Percentiles rank a stretch among this genome's conserved stretches.
Conservation (phyloP, 139 green algal species). For the Tetraselmis chui region DNA sequence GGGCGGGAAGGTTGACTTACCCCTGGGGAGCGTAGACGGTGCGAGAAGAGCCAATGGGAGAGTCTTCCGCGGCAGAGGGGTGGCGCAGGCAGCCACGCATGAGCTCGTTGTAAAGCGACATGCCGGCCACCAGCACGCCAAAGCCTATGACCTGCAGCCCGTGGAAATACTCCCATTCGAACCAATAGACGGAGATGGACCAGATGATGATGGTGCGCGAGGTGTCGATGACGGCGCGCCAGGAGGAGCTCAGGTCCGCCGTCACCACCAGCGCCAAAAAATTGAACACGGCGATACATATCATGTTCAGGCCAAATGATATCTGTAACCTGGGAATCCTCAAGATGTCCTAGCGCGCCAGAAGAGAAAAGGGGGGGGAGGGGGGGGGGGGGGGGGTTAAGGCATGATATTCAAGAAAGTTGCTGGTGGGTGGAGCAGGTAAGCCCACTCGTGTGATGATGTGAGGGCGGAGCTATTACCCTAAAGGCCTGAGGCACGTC, state of each 20-base stretch:
- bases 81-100: conserved; percentile 33
- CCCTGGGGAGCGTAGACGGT: not conserved
- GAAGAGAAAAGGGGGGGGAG: conserved; percentile 1
- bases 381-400: conserved; percentile 12
- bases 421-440: not conserved
- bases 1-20: not conserved
- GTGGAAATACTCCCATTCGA: conserved; percentile 81
- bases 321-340: conserved; percentile 3
- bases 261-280: conserved; percentile 66
- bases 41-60: not conserved
- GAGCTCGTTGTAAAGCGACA: conserved; percentile 75
- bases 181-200: conserved; percentile 37
- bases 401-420: conserved; percentile 15
- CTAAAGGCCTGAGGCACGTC: conserved; percentile 20
- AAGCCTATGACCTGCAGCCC: conserved; percentile 74
- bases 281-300: conserved; percentile 78
- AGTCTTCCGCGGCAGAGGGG: not conserved
- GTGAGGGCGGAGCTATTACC: conserved; percentile 7
- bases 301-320: conserved; percentile 23
- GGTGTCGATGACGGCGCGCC: conserved; percentile 74
- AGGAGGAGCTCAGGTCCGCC: conserved; percentile 59
- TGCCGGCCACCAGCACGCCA: conserved; percentile 60
- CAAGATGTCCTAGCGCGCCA: not conserved
- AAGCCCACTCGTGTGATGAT: conserved; percentile 18
- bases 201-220: conserved; percentile 75